Percentiles rank a stretch among this genome's conserved stretches.
phyloP scores from a whole-genome alignment of 179 eudicot species.

The Dionaea muscipula region DNA sequence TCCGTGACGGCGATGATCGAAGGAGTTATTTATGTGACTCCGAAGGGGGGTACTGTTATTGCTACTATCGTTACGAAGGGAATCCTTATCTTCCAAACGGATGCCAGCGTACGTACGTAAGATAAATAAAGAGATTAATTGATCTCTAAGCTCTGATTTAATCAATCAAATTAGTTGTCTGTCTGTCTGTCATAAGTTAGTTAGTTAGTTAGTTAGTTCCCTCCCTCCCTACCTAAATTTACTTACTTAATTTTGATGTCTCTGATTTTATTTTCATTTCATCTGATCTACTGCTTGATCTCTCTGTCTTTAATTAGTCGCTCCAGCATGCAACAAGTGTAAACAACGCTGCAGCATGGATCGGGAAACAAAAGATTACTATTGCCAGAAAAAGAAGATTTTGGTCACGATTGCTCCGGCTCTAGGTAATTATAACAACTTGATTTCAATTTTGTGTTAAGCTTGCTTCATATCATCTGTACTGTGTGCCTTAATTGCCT shows the following conservation, averaged over 20 bases:
- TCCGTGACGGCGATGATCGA: too few species aligned
- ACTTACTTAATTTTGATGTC: too few species aligned
- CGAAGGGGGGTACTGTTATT: not conserved
- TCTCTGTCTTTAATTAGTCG: not conserved
- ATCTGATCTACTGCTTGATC: too few species aligned
- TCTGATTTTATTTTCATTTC: too few species aligned
- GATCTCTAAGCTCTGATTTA: not conserved
- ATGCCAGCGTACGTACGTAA: constrained; percentile 11
- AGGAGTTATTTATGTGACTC: too few species aligned
- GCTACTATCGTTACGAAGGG: not conserved
- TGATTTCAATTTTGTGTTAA: too few species aligned
- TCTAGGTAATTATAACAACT: not conserved
- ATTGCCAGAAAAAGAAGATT: not conserved
- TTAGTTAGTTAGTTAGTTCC: too few species aligned
- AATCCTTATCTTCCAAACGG: constrained; percentile 10
- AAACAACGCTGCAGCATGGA: not conserved
- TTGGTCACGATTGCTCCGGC: not conserved
- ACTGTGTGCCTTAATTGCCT: too few species aligned
- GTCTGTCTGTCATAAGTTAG: too few species aligned
- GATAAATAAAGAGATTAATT: not conserved
- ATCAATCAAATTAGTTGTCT: too few species aligned
- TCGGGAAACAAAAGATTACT: not conserved
- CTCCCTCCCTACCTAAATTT: too few species aligned
- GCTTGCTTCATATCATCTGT: not conserved
- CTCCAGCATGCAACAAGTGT: not conserved